Conservation (phyloP, 1,139 yeast species). For the Scheffersomyces insectosa region DNA sequence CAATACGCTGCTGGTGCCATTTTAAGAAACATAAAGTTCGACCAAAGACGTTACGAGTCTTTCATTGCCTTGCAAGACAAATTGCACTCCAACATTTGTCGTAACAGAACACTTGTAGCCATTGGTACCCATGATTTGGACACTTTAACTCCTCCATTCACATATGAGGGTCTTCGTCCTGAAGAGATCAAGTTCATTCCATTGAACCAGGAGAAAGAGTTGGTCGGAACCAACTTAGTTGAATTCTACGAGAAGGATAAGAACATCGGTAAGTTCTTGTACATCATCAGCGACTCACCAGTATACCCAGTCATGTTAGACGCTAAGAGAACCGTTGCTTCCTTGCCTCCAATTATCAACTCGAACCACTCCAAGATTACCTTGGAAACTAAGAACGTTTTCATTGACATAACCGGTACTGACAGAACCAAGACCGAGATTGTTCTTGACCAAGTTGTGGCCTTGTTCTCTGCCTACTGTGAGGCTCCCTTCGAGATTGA, state of each 20-base stretch:
- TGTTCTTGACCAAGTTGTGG: conserved; percentile 87
- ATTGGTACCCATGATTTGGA: conserved; percentile 98
- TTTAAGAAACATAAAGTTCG: conserved; percentile 78
- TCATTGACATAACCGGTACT: conserved; percentile 93
- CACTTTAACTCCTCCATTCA: conserved; percentile 78
- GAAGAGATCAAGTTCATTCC: conserved; percentile 78
- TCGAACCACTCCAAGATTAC: conserved; percentile 89
- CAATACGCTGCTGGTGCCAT: conserved; percentile 96
- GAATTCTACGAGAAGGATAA: conserved; percentile 90
- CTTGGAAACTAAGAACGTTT: conserved; percentile 79
- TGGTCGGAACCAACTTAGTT: conserved; percentile 79
- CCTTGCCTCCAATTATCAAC: conserved; percentile 96
- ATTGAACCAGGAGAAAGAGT: conserved; percentile 75
- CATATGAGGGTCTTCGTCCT: conserved; percentile 85
- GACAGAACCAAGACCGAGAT: conserved; percentile 91
- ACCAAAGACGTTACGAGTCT: conserved; percentile 84
- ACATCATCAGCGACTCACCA: conserved; percentile 84
- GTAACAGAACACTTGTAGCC: conserved; percentile 95
- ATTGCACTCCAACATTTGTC: conserved; percentile 90
- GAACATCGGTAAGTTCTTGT: conserved; percentile 85
- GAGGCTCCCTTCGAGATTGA: conserved; percentile 77
- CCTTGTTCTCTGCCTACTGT: conserved; percentile 93
- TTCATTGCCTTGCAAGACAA: conserved; percentile 96
- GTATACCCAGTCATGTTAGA: conserved; percentile 91
- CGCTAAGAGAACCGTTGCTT: conserved; percentile 73